phyloP scores from a whole-genome alignment of 345 rosid genomes.

The Eucalyptus curtisii region DNA sequence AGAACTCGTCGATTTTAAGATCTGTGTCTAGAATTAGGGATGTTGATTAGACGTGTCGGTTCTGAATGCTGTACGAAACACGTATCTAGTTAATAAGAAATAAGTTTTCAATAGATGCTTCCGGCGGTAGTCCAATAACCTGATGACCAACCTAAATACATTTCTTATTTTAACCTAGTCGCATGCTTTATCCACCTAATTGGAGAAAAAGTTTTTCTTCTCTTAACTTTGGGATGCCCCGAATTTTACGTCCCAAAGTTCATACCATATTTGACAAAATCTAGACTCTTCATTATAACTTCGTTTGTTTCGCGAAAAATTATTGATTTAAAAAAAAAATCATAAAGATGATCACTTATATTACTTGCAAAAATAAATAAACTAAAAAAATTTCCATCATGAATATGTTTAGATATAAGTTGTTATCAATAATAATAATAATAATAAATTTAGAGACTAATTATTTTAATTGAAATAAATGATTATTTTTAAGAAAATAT shows the following conservation, averaged over 20 bases:
- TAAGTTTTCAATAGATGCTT: too few relatives aligned
- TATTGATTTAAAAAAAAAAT: neutral
- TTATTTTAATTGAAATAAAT: neutral
- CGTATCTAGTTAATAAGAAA: rapidly evolving
- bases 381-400: neutral
- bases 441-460: neutral
- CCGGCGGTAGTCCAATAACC: rapidly evolving
- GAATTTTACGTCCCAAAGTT: too few relatives aligned
- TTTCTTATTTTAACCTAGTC: too few relatives aligned
- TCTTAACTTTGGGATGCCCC: rapidly evolving
- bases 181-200: rapidly evolving
- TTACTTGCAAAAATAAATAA: neutral
- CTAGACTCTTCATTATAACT: neutral
- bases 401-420: neutral
- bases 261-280: too few relatives aligned
- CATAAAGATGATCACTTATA: neutral
- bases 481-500: neutral
- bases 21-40: too few relatives aligned
- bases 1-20: neutral
- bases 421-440: neutral
- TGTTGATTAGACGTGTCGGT: too few relatives aligned
- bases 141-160: rapidly evolving
- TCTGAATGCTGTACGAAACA: too few relatives aligned
- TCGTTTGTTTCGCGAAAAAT: rapidly evolving
- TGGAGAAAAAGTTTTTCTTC: too few relatives aligned